Percentiles rank a stretch among this genome's conserved stretches.
Conservation (phyloP, 345 rosid species). For the Aegle marmelos region DNA sequence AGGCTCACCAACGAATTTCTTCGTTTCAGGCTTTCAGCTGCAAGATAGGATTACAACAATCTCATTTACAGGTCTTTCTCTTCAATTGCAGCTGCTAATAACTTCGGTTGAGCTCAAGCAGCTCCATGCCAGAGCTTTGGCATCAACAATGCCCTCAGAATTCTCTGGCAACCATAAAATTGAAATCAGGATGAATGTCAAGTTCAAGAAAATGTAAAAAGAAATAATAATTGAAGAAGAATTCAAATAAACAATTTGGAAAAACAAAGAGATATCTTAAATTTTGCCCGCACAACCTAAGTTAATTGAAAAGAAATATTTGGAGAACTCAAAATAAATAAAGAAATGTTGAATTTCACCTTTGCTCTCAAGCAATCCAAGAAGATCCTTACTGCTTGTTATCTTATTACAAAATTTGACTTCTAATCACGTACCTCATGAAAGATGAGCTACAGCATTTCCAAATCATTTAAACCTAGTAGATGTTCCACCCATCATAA, state of each 20-base stretch:
- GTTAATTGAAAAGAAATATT: neutral
- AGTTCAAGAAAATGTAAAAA: neutral
- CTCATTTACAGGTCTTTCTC: neutral
- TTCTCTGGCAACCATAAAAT: neutral
- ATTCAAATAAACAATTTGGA: neutral
- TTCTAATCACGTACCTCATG: neutral
- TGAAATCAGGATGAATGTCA: neutral
- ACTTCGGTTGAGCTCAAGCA: neutral
- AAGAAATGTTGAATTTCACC: neutral
- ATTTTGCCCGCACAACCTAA: neutral
- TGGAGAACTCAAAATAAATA: neutral
- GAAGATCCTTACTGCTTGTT: neutral
- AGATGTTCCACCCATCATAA: neutral
- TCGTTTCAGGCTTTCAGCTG: neutral
- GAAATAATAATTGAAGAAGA: neutral
- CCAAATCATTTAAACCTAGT: neutral
- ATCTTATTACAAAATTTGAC: neutral
- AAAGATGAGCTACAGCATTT: neutral
- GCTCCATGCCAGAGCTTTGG: neutral
- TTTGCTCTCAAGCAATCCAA: neutral
- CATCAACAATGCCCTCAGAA: neutral
- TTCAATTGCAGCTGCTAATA: neutral
- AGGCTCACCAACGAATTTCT: neutral
- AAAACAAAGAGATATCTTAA: neutral
- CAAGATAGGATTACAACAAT: conserved; percentile 3